These are phyloP conservation scores for Lycium barbarum DNA, from an alignment of 257 asterid species.

Conservation along the genomic window DNA sequence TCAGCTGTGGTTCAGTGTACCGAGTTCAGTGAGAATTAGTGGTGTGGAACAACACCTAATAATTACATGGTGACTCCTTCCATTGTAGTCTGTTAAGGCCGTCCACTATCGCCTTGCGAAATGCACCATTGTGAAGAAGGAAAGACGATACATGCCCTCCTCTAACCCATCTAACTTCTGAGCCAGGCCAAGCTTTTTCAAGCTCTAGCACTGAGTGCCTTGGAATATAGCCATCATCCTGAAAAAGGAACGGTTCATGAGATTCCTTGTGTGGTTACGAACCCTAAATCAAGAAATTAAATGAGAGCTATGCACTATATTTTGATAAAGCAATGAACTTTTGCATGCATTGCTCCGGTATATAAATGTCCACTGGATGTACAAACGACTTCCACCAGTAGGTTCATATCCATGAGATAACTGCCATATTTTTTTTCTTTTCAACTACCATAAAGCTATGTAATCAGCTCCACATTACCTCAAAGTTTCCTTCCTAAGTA, in stretches of 20 bases:
- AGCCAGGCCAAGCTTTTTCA: slow-evolving; percentile 97
- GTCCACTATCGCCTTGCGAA: slow-evolving; percentile 85
- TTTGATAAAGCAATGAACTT: neutral
- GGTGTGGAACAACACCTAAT: slow-evolving; percentile 31
- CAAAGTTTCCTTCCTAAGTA: slow-evolving; percentile 16
- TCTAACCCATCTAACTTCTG: slow-evolving; percentile 96
- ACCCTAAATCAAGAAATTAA: neutral
- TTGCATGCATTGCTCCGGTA: neutral
- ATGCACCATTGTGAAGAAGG: slow-evolving; percentile 78
- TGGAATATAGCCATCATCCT: slow-evolving; percentile 98
- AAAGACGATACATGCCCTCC: slow-evolving; percentile 96
- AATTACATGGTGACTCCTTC: slow-evolving; percentile 55
- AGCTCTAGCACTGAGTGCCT: slow-evolving; percentile 89
- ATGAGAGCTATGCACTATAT: neutral
- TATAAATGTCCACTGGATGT: neutral
- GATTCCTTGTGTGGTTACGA: neutral
- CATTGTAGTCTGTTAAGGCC: slow-evolving; percentile 76
- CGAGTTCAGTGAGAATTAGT: slow-evolving; percentile 29
- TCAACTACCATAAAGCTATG: slow-evolving; percentile 13
- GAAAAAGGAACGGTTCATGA: slow-evolving; percentile 23
- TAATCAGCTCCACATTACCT: neutral
- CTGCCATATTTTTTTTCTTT: neutral
- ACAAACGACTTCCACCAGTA: neutral
- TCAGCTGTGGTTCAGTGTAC: slow-evolving; percentile 30
- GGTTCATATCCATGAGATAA: neutral